A percentile compares a stretch with the other conserved stretches of the same genome.
Conservation (phyloP, 768 basidiomycete species). For the Boletus rufocinnamomeus region DNA sequence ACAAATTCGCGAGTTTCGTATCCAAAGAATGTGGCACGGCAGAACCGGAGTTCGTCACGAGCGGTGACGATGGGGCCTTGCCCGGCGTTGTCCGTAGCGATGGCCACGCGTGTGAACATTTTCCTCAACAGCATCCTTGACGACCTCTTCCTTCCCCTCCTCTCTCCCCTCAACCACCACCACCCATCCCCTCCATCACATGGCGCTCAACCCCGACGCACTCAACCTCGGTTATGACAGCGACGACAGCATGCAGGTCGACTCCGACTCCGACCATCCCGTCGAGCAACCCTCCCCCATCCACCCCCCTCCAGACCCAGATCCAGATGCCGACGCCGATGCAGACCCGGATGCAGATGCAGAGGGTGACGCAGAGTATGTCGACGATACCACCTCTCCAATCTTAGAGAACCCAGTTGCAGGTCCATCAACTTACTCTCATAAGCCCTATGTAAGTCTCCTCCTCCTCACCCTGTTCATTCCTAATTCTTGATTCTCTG, state of each 20-base stretch:
- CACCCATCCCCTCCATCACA: conserved; percentile 28
- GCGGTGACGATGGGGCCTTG: conserved; percentile 46
- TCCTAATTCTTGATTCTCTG: not conserved
- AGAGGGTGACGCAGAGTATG: conserved; percentile 45
- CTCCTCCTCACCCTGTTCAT: conserved; percentile 9
- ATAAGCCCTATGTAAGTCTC: conserved; percentile 61
- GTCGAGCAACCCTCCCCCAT: conserved; percentile 18
- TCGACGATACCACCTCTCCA: conserved; percentile 39
- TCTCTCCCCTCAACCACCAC: conserved; percentile 40
- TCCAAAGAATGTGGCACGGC: conserved; percentile 35
- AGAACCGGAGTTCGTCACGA: conserved; percentile 42
- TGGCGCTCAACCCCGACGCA: conserved; percentile 42
- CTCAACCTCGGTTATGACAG: conserved; percentile 57
- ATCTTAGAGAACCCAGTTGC: conserved; percentile 39
- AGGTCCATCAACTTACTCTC: conserved; percentile 46
- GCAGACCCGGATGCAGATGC: conserved; percentile 48
- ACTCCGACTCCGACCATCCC: conserved; percentile 52
- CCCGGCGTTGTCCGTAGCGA: conserved; percentile 45
- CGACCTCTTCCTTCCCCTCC: conserved; percentile 38
- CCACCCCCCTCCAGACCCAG: conserved; percentile 27
- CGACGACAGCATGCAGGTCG: conserved; percentile 69
- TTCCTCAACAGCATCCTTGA: conserved; percentile 44
- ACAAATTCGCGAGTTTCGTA: conserved; percentile 27
- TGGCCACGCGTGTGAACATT: conserved; percentile 44
- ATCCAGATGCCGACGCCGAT: conserved; percentile 63